A percentile compares a stretch with the other conserved stretches of the same genome.
phyloP scores from a whole-genome alignment of 352 stramenopile genomes.

The Phytophthora fragariaefolia region DNA sequence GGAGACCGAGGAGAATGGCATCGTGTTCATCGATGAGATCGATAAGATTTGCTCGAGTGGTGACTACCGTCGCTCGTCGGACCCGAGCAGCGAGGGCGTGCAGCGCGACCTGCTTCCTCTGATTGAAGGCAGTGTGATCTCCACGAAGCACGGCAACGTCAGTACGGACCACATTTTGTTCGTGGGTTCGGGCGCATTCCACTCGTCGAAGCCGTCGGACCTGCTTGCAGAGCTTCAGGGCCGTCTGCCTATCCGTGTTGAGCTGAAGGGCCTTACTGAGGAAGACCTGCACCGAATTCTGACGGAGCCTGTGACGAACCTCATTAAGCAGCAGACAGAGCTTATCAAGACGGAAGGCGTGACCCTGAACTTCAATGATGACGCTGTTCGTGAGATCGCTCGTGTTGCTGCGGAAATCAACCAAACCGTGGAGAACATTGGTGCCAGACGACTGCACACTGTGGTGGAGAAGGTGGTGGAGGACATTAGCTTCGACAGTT shows the following conservation, averaged over 20 bases:
- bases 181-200: conserved; percentile 97
- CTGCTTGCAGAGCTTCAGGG: conserved; percentile 98
- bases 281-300: conserved; percentile 99
- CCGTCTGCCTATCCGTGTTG: conserved; percentile 98
- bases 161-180: conserved; percentile 99
- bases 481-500: conserved; percentile 98
- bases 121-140: conserved; percentile 98
- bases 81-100: conserved; percentile 98
- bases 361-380: conserved; percentile 95
- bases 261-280: conserved; percentile 98
- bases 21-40: conserved; percentile 99
- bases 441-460: conserved; percentile 97
- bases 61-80: conserved; percentile 93
- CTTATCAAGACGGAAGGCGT: conserved; percentile 98
- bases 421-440: conserved; percentile 99
- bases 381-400: conserved; percentile 97
- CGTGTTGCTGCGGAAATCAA: conserved; percentile 96
- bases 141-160: conserved; percentile 99
- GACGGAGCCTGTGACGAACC: conserved; percentile 98
- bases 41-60: conserved; percentile 99
- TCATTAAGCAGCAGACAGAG: conserved; percentile 98
- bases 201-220: conserved; percentile 98
- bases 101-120: conserved; percentile 98
- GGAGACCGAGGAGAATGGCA: conserved; percentile 98
- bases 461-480: conserved; percentile 99